Conservation (phyloP, 306 rosid genomes). For the Cicer judaicum region DNA sequence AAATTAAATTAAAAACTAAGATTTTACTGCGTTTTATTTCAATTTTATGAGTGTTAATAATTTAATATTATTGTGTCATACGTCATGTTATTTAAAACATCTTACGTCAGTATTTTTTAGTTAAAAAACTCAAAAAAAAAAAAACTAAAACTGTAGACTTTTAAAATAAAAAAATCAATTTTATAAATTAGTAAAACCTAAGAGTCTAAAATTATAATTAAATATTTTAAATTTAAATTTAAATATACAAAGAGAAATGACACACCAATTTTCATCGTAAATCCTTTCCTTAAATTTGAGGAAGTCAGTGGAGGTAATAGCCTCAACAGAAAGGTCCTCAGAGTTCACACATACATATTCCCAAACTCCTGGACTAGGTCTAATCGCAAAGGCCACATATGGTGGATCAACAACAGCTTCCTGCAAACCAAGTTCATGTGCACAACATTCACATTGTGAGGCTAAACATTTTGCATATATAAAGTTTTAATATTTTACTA, state of each 20-base stretch:
- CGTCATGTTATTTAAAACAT: too few relatives aligned
- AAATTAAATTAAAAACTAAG: too few relatives aligned
- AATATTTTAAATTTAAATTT: too few relatives aligned
- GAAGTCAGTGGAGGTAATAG: constrained; percentile 63
- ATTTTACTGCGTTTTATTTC: too few relatives aligned
- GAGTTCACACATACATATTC: constrained; percentile 70
- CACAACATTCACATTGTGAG: not conserved
- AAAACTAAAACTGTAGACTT: too few relatives aligned
- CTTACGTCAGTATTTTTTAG: too few relatives aligned
- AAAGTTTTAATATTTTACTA: not conserved
- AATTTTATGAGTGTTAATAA: too few relatives aligned
- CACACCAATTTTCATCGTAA: constrained; percentile 69
- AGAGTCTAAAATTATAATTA: too few relatives aligned
- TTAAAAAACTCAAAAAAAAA: too few relatives aligned
- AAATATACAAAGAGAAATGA: not conserved
- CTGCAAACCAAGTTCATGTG: constrained; percentile 57
- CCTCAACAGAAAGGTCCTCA: constrained; percentile 70
- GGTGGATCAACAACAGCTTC: constrained; percentile 90
- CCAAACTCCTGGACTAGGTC: constrained; percentile 89
- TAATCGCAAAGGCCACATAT: constrained; percentile 72
- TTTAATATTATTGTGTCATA: too few relatives aligned
- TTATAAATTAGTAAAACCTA: too few relatives aligned
- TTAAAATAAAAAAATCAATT: too few relatives aligned
- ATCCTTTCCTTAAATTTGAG: constrained; percentile 72
- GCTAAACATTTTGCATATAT: not conserved